Conservation (phyloP, 106 monocot genomes). For the Dioscorea dumetorum region DNA sequence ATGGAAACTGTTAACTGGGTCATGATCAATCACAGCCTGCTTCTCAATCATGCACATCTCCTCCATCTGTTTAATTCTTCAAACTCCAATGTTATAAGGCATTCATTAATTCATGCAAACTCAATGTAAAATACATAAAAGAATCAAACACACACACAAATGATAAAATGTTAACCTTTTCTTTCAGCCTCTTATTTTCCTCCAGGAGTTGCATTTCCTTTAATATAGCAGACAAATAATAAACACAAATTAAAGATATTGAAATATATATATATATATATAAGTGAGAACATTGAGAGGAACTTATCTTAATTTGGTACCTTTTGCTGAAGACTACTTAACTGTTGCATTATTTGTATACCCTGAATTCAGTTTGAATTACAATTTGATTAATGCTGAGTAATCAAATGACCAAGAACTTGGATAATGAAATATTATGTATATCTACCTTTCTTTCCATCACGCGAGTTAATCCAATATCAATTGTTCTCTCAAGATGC, state of each 20-base stretch:
- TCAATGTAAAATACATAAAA: neutral
- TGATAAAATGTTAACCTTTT: conserved; percentile 29
- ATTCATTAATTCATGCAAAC: neutral
- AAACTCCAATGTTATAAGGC: neutral
- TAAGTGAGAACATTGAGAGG: neutral
- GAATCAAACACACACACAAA: neutral
- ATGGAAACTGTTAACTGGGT: conserved; percentile 20
- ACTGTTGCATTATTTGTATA: conserved; percentile 43
- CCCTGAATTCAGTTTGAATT: conserved; percentile 9
- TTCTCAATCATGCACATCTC: conserved; percentile 28
- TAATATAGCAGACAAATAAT: neutral
- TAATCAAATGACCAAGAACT: too few species aligned
- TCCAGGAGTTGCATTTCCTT: conserved; percentile 55
- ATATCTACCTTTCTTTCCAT: too few species aligned
- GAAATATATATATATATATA: neutral
- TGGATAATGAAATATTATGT: conserved; percentile 1
- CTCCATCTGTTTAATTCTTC: conserved; percentile 23
- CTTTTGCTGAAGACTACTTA: conserved; percentile 43
- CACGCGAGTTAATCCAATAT: too few species aligned
- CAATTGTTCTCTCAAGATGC: conserved; percentile 47
- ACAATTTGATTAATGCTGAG: too few species aligned
- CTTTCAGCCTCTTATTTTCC: conserved; percentile 45
- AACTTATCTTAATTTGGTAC: conserved; percentile 10
- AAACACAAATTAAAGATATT: neutral
- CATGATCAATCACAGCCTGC: conserved; percentile 13